phyloP scores from a whole-genome alignment of 176 grass and related monocot genomes.

The Cymbopogon citratus region DNA sequence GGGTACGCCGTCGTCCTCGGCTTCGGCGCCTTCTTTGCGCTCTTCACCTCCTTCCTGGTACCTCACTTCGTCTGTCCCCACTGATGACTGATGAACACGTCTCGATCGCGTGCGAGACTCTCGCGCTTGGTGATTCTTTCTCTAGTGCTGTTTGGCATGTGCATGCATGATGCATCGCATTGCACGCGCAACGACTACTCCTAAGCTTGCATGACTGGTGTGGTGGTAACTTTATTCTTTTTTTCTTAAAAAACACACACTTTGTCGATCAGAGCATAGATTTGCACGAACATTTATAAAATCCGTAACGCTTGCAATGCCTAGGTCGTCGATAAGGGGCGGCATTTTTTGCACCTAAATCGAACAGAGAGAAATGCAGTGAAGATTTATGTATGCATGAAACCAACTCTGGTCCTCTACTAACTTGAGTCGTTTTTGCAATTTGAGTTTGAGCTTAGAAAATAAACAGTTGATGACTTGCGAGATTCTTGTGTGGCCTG shows the following conservation, averaged over 20 bases:
- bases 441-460: not conserved
- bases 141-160: not conserved
- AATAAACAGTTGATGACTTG: not conserved
- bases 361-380: not conserved
- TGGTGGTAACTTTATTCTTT: not conserved
- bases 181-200: not conserved
- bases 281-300: not conserved
- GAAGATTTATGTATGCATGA: not conserved
- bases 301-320: not conserved
- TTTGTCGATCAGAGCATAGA: not conserved
- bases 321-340: not conserved
- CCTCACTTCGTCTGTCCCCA: not conserved
- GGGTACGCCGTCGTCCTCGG: constrained; percentile 72
- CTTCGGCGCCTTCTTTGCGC: constrained; percentile 56
- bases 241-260: not conserved
- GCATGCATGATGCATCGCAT: not conserved
- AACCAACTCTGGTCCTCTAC: not conserved
- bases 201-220: not conserved
- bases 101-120: not conserved
- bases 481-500: not conserved
- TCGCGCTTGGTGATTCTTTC: not conserved
- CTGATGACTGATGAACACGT: not conserved
- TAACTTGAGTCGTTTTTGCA: not conserved
- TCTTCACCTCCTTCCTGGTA: constrained; percentile 28
- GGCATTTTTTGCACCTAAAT: too few relatives aligned